Conservation (phyloP, 371 early-diverging fungal genomes). For the Mucor mucedo region DNA sequence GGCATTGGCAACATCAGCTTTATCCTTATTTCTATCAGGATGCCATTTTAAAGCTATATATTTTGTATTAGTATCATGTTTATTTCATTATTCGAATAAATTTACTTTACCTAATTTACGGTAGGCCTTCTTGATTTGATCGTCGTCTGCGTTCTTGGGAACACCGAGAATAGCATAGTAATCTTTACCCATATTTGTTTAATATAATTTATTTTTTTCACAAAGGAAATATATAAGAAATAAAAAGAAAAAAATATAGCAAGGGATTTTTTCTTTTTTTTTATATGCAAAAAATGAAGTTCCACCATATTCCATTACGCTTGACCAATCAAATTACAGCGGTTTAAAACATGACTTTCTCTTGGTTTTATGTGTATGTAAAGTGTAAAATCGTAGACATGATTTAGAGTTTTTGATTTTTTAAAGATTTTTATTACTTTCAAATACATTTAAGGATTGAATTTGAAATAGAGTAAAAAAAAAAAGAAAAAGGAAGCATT, state of each 20-base stretch:
- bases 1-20: constrained; percentile 31
- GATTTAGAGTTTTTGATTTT: neutral
- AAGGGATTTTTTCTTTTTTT: neutral
- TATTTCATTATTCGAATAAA: neutral
- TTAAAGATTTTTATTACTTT: neutral
- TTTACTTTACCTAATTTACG: constrained; percentile 70
- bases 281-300: constrained; percentile 11
- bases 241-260: constrained; percentile 13
- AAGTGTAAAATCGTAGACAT: no score
- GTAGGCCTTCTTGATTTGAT: constrained; percentile 91
- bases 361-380: no score
- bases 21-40: constrained; percentile 58
- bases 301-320: constrained; percentile 1
- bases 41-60: constrained; percentile 55
- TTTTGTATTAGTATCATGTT: neutral
- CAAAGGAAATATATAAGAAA: constrained; percentile 8
- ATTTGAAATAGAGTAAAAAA: neutral
- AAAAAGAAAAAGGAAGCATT: neutral
- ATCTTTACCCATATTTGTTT: constrained; percentile 82
- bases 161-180: constrained; percentile 86
- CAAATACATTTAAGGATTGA: neutral
- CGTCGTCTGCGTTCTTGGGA: constrained; percentile 81
- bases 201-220: neutral
- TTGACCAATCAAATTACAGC: constrained; percentile 1
- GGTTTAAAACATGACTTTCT: no score